Evolutionary conservation across 192 early-diverging fungal species (phyloP).

Genomic region (Dissophora globulifera): DNA sequence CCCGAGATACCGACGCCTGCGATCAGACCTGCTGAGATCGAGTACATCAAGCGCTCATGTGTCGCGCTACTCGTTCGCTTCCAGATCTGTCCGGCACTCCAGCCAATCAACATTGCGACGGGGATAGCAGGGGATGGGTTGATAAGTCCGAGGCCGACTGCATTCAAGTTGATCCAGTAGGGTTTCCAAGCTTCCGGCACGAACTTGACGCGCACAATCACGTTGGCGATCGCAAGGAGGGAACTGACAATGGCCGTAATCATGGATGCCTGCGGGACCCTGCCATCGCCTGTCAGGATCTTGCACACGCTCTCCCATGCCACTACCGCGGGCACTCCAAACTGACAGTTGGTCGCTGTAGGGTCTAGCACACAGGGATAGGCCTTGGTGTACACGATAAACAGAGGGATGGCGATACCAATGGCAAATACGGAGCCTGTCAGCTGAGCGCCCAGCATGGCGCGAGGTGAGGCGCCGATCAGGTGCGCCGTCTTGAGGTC

Average conservation of each 20-base stretch:
- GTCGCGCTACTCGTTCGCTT: slow-evolving; percentile 20
- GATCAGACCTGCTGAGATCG: slow-evolving; percentile 60
- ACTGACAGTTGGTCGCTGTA: slow-evolving; percentile 46
- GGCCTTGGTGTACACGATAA: slow-evolving; percentile 67
- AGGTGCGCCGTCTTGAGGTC: slow-evolving; percentile 78
- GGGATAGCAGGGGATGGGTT: slow-evolving; percentile 58
- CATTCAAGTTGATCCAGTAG: slow-evolving; percentile 69
- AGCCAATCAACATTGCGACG: slow-evolving; percentile 61
- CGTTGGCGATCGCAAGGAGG: slow-evolving; percentile 47
- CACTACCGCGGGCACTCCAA: slow-evolving; percentile 50
- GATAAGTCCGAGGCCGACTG: slow-evolving; percentile 64
- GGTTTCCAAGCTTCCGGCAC: slow-evolving; percentile 60
- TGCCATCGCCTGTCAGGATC: slow-evolving; percentile 56
- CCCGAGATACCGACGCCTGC: slow-evolving; percentile 64
- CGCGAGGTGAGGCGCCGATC: slow-evolving; percentile 69
- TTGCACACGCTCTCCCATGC: slow-evolving; percentile 58
- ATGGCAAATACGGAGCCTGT: slow-evolving; percentile 69
- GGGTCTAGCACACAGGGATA: slow-evolving; percentile 69
- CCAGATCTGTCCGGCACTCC: slow-evolving; percentile 57
- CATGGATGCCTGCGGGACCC: slow-evolving; percentile 49
- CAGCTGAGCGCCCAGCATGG: slow-evolving; percentile 74
- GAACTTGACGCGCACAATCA: slow-evolving; percentile 55
- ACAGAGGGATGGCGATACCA: slow-evolving; percentile 65
- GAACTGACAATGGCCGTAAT: slow-evolving; percentile 58
- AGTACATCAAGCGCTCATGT: slow-evolving; percentile 56